Evolutionary conservation across 2,329 filamentous ascomycete species (phyloP).

Genomic region (Fusarium hostae): DNA sequence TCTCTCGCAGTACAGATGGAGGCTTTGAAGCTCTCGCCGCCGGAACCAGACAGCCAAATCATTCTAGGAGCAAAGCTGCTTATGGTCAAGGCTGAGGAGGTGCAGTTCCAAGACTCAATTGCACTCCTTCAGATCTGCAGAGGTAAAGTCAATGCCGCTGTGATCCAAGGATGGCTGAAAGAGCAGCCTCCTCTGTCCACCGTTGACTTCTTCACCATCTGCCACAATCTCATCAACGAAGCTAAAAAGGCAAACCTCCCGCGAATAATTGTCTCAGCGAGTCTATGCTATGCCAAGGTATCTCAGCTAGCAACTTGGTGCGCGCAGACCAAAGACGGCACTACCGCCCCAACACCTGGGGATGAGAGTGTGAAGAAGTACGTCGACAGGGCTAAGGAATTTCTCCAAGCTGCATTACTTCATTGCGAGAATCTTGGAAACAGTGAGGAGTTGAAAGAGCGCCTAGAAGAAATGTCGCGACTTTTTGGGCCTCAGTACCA

Average conservation of each 20-base stretch:
- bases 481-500: constrained; percentile 53
- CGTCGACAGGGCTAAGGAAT: neutral
- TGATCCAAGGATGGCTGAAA: neutral
- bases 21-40: neutral
- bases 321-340: neutral
- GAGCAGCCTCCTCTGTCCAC: neutral
- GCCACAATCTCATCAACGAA: neutral
- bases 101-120: constrained; percentile 1
- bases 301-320: neutral
- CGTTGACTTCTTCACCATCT: neutral
- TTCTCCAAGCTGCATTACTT: neutral
- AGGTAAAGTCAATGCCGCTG: neutral
- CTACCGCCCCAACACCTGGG: neutral
- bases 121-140: neutral
- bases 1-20: neutral
- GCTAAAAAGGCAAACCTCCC: neutral
- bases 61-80: neutral
- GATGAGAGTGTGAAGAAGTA: neutral
- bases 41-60: neutral
- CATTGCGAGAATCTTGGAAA: neutral
- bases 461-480: constrained; percentile 10
- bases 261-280: neutral
- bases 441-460: neutral
- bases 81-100: neutral
- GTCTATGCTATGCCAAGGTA: neutral